phyloP scores from a whole-genome alignment of 768 basidiomycete genomes.

The Xanthoconium purpureum region DNA sequence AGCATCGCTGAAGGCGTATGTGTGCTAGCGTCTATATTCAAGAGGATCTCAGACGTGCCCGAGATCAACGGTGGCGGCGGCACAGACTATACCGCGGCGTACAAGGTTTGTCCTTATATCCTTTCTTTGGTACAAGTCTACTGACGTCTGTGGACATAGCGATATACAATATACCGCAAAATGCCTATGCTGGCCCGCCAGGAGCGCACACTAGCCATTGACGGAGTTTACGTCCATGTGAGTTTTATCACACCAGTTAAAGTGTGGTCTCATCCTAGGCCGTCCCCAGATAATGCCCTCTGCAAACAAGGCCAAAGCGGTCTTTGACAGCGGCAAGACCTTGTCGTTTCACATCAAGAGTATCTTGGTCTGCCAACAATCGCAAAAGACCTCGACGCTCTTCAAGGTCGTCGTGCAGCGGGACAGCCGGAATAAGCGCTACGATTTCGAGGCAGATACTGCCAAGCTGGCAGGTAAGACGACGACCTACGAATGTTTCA shows the following conservation, averaged over 20 bases:
- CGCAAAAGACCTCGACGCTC: constrained; percentile 69
- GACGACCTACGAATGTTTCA: neutral
- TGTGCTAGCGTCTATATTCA: constrained; percentile 83
- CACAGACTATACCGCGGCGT: constrained; percentile 79
- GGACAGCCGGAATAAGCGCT: constrained; percentile 77
- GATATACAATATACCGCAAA: constrained; percentile 91
- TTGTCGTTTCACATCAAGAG: constrained; percentile 90
- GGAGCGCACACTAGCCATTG: constrained; percentile 88
- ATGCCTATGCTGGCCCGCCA: constrained; percentile 92
- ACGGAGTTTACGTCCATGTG: constrained; percentile 91
- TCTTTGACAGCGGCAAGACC: constrained; percentile 88
- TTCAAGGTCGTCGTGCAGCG: constrained; percentile 89
- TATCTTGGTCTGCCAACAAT: constrained; percentile 80
- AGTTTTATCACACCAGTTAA: constrained; percentile 18
- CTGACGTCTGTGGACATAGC: constrained; percentile 41
- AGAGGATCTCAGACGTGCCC: constrained; percentile 68
- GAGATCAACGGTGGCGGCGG: constrained; percentile 56
- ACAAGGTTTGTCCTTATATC: constrained; percentile 56
- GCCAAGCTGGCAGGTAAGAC: constrained; percentile 70
- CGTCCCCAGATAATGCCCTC: constrained; percentile 79
- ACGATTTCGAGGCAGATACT: constrained; percentile 95
- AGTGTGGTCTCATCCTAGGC: constrained; percentile 3
- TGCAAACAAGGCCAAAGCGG: constrained; percentile 70
- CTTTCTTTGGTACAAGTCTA: neutral
- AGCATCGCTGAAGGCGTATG: neutral